Percentiles rank a stretch among this genome's conserved stretches.
Evolutionary conservation across 176 grass and related monocot genomes (phyloP).

Genomic region (Phragmites australis): DNA sequence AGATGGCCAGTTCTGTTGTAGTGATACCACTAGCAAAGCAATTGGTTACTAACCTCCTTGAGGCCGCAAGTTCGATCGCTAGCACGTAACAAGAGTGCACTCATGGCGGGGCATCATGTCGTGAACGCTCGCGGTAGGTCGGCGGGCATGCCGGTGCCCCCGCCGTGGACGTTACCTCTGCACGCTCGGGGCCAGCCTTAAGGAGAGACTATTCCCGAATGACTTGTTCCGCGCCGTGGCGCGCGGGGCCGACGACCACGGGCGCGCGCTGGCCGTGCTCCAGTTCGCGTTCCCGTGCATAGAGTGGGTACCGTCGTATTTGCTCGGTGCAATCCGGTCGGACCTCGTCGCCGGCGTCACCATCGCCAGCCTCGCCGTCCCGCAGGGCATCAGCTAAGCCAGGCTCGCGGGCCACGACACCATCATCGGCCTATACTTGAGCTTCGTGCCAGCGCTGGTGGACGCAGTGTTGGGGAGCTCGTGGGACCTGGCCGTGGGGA

Average conservation of each 20-base stretch:
- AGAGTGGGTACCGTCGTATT: slow-evolving; percentile 51
- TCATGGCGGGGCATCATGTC: too few species aligned
- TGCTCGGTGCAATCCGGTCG: slow-evolving; percentile 19
- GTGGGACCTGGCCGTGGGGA: slow-evolving; percentile 57
- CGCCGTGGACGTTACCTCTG: slow-evolving; percentile 45
- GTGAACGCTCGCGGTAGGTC: too few species aligned
- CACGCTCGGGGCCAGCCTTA: slow-evolving; percentile 42
- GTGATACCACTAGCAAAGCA: too few species aligned
- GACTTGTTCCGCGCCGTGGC: slow-evolving; percentile 55
- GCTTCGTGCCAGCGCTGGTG: slow-evolving; percentile 67
- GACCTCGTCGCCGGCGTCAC: slow-evolving; percentile 63
- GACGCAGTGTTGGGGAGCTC: slow-evolving; percentile 62
- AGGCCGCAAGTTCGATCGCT: too few species aligned
- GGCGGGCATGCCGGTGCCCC: slow-evolving; percentile 57
- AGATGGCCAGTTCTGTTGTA: too few species aligned
- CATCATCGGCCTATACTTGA: slow-evolving; percentile 64
- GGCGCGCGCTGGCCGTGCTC: background rate
- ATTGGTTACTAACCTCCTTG: too few species aligned
- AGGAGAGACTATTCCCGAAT: slow-evolving; percentile 84
- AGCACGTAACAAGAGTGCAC: too few species aligned
- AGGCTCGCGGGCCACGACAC: slow-evolving; percentile 65
- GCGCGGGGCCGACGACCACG: background rate
- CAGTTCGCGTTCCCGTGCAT: slow-evolving; percentile 56
- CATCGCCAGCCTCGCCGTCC: slow-evolving; percentile 70
- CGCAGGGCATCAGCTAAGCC: slow-evolving; percentile 75